These are phyloP conservation scores for Eimeria mitis DNA, from an alignment of 169 alveolate genomes.

Conservation along the genomic window DNA sequence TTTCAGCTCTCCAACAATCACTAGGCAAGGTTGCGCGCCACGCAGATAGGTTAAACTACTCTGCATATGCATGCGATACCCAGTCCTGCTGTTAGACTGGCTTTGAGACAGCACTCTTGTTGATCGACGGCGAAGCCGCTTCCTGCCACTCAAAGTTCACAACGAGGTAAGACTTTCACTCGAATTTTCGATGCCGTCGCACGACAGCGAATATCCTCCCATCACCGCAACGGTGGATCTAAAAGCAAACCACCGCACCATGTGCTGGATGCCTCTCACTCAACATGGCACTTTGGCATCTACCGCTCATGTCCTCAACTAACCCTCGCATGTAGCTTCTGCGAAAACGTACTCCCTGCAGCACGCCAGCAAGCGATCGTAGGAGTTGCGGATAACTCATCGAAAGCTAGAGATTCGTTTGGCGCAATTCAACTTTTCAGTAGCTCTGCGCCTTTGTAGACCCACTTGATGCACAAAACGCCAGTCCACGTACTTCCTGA, in stretches of 20 bases:
- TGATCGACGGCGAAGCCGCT: neutral
- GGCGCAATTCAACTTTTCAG: no score
- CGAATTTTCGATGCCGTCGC: neutral
- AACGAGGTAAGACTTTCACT: neutral
- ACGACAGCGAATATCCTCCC: neutral
- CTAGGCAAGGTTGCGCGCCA: neutral
- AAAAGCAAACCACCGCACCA: neutral
- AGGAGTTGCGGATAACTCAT: no score
- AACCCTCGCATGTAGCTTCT: neutral
- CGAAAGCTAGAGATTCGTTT: no score
- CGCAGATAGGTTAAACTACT: neutral
- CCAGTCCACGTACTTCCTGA: no score
- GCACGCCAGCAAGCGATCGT: neutral
- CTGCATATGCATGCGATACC: neutral
- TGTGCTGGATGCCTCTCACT: neutral
- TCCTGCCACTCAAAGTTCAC: neutral
- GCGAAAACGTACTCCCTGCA: neutral
- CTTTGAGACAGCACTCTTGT: neutral
- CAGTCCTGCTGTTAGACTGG: neutral
- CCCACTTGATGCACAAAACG: no score
- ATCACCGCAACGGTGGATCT: neutral
- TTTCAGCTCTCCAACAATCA: neutral
- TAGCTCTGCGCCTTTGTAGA: no score
- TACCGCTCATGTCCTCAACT: neutral
- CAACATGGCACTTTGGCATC: neutral